phyloP scores from a whole-genome alignment of 2,329 filamentous ascomycete species.

The Huntiella omanensis region DNA sequence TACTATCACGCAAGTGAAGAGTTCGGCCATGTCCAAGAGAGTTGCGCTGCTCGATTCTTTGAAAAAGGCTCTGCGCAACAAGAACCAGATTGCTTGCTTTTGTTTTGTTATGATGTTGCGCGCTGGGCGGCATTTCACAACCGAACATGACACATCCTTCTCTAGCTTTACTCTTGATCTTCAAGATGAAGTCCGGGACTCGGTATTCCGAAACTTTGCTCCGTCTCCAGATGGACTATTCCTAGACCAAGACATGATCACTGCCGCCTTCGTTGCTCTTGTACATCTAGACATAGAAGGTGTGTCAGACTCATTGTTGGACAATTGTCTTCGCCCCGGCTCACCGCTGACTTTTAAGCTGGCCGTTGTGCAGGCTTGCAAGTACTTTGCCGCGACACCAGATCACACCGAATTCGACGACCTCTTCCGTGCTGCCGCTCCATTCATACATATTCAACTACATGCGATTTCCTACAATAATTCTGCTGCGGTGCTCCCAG shows the following conservation, averaged over 20 bases:
- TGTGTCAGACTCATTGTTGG: constrained; percentile 36
- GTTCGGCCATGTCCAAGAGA: constrained; percentile 43
- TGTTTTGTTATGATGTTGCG: constrained; percentile 44
- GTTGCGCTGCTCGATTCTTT: constrained; percentile 45
- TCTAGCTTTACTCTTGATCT: constrained; percentile 52
- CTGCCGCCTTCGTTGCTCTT: constrained; percentile 46
- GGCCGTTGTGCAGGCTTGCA: constrained; percentile 41
- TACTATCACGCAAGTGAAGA: constrained; percentile 45
- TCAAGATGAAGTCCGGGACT: constrained; percentile 48
- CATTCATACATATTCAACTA: constrained; percentile 37
- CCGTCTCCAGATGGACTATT: constrained; percentile 26
- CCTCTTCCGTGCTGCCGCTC: constrained; percentile 35
- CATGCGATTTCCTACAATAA: constrained; percentile 20
- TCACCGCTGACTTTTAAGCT: constrained; percentile 42
- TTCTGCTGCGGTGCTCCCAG: constrained; percentile 3
- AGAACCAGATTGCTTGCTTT: constrained; percentile 48
- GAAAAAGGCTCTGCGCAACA: constrained; percentile 42
- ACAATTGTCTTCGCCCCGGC: constrained; percentile 35
- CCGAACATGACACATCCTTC: constrained; percentile 42
- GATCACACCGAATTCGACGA: constrained; percentile 30
- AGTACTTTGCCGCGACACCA: constrained; percentile 38
- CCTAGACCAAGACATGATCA: constrained; percentile 46
- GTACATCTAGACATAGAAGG: constrained; percentile 41
- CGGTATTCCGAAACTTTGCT: constrained; percentile 38
- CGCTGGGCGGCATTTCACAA: constrained; percentile 43